phyloP scores from a whole-genome alignment of 306 rosid genomes.

The Trifolium fragiferum region DNA sequence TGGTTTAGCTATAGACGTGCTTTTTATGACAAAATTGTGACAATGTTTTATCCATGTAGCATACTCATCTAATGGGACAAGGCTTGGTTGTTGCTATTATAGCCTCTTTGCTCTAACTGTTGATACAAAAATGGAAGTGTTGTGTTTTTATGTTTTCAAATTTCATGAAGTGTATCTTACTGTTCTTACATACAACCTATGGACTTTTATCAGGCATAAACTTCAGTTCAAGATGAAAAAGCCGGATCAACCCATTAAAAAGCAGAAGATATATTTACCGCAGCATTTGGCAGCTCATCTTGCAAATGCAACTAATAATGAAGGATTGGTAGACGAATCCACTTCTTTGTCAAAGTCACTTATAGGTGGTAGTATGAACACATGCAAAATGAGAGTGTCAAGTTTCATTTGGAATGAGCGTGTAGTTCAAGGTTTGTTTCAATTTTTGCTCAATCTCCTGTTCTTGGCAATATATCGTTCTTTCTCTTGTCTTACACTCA shows the following conservation, averaged over 20 bases:
- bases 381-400: constrained; percentile 70
- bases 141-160: constrained; percentile 20
- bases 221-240: constrained; percentile 74
- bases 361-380: constrained; percentile 81
- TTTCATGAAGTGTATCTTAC: constrained; percentile 7
- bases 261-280: constrained; percentile 53
- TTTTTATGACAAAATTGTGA: neutral
- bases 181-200: constrained; percentile 35
- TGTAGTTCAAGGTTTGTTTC: constrained; percentile 71
- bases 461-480: constrained; percentile 35
- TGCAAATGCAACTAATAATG: constrained; percentile 54
- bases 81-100: neutral
- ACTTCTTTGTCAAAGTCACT: constrained; percentile 78
- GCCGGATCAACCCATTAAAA: constrained; percentile 52
- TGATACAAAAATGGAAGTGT: constrained; percentile 19
- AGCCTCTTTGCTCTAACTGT: constrained; percentile 19
- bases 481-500: constrained; percentile 38
- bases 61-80: neutral
- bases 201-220: constrained; percentile 66
- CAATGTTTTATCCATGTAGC: neutral
- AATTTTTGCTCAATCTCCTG: constrained; percentile 16
- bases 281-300: constrained; percentile 49
- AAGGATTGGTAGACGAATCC: constrained; percentile 71
- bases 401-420: constrained; percentile 62
- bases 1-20: neutral